These are phyloP conservation scores for Fusarium ramigenum DNA, from an alignment of 2,329 filamentous ascomycete genomes.

Conservation along the genomic window DNA sequence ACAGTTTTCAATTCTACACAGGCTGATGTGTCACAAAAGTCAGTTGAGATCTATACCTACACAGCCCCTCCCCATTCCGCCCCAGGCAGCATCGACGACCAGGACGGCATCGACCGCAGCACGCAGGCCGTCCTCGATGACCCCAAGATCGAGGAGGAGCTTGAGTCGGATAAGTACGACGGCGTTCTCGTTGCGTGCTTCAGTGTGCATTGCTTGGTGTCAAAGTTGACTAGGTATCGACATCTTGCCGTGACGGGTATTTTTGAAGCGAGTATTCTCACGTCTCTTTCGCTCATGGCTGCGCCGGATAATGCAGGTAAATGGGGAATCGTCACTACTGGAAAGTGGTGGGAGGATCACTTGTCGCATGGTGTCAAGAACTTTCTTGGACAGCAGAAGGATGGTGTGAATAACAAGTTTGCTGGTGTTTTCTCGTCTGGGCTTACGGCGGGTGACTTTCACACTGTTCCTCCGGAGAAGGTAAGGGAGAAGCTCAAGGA, in stretches of 20 bases:
- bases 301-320: conserved; percentile 48
- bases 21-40: conserved; percentile 46
- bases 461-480: conserved; percentile 71
- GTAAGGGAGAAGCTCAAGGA: conserved; percentile 73
- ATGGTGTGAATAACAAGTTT: conserved; percentile 62
- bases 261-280: conserved; percentile 82
- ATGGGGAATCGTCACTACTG: conserved; percentile 92
- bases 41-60: conserved; percentile 66
- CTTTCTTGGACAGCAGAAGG: conserved; percentile 65
- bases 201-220: conserved; percentile 82
- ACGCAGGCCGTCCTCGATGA: conserved; percentile 68
- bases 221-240: conserved; percentile 57
- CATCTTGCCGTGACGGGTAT: conserved; percentile 67
- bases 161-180: conserved; percentile 63
- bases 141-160: conserved; percentile 51
- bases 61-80: conserved; percentile 67
- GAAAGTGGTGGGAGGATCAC: conserved; percentile 82
- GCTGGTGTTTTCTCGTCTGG: conserved; percentile 86
- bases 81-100: conserved; percentile 82
- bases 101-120: conserved; percentile 71
- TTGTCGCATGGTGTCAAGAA: conserved; percentile 70
- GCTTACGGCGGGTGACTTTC: conserved; percentile 80
- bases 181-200: conserved; percentile 91
- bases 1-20: neutral
- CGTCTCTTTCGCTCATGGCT: conserved; percentile 63